Conservation (phyloP, 139 green algal genomes). For the Chlamydomonas applanata region DNA sequence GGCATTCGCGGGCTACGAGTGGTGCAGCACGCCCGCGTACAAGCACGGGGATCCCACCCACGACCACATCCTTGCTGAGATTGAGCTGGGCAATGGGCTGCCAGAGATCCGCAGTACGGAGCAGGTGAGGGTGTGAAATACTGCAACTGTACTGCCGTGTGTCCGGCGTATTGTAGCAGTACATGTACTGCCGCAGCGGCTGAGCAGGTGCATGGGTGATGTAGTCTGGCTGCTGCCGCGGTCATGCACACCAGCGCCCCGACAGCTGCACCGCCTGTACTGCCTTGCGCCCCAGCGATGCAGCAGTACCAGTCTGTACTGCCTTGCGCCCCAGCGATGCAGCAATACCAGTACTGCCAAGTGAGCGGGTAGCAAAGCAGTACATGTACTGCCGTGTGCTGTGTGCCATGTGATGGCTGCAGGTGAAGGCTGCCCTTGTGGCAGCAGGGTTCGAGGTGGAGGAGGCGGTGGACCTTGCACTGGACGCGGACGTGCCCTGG, state of each 20-base stretch:
- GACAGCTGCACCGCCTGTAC: too few species aligned
- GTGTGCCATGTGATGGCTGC: not conserved
- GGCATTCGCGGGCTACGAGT: constrained; percentile 93
- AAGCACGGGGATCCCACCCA: constrained; percentile 84
- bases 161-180: not conserved
- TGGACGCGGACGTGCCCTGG: constrained; percentile 59
- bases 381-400: too few species aligned
- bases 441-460: constrained; percentile 54
- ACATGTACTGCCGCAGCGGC: too few species aligned
- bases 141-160: not conserved
- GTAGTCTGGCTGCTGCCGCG: too few species aligned
- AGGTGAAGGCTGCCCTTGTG: constrained; percentile 47
- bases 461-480: constrained; percentile 53
- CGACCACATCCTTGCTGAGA: constrained; percentile 90
- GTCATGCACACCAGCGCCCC: too few species aligned
- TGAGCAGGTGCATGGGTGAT: too few species aligned
- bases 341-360: too few species aligned
- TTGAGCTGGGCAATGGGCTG: constrained; percentile 96
- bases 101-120: constrained; percentile 41
- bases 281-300: too few species aligned
- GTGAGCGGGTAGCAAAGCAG: too few species aligned
- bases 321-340: too few species aligned
- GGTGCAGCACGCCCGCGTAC: constrained; percentile 87
- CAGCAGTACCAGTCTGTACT: too few species aligned
- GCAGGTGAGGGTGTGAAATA: not conserved